A percentile compares a stretch with the other conserved stretches of the same genome.
Conservation (phyloP, 441 rosid species). For the Populus hybrid region DNA sequence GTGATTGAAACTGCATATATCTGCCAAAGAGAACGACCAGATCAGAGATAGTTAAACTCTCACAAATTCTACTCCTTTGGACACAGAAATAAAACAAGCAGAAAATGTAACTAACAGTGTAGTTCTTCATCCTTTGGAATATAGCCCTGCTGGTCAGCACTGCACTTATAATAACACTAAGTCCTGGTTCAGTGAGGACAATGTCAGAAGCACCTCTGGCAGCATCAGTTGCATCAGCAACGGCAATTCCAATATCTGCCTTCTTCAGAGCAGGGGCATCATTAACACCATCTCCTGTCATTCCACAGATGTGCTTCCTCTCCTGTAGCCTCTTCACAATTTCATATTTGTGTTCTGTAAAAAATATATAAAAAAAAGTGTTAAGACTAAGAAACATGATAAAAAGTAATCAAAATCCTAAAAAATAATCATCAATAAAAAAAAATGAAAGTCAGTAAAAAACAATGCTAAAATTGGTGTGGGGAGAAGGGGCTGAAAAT, state of each 20-base stretch:
- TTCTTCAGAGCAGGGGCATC: conserved; percentile 91
- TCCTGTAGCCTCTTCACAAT: conserved; percentile 77
- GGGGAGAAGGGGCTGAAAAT: not conserved
- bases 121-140: conserved; percentile 95
- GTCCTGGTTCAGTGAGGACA: conserved; percentile 84
- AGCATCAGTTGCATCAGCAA: conserved; percentile 93
- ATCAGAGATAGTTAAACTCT: not conserved
- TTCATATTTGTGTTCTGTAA: conserved; percentile 77
- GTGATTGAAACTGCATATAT: conserved; percentile 94
- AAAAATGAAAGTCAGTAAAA: not conserved
- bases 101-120: conserved; percentile 54
- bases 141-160: conserved; percentile 92
- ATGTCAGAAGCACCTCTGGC: conserved; percentile 89
- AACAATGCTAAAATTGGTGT: not conserved
- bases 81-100: not conserved
- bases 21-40: conserved; percentile 32
- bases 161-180: conserved; percentile 88
- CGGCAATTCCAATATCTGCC: conserved; percentile 93
- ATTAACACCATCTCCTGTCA: conserved; percentile 97
- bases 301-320: conserved; percentile 87
- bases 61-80: not conserved
- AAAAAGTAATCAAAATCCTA: not conserved
- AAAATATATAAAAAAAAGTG: not conserved
- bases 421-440: not conserved
- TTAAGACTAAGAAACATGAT: not conserved